Evolutionary conservation across 805 yeast genomes (phyloP).

Genomic region (Pichia rugopelliculosa): DNA sequence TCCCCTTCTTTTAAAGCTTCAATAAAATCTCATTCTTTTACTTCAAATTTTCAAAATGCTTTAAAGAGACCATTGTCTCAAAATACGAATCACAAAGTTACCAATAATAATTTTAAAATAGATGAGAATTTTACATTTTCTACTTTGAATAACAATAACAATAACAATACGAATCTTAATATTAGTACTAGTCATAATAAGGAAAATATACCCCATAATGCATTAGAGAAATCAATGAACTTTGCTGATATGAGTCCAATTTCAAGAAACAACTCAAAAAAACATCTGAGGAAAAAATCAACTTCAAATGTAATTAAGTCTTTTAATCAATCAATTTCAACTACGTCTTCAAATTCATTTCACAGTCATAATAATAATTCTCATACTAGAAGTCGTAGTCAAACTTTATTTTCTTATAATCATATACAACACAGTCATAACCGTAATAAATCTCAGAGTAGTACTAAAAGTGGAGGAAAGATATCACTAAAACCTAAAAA

Average conservation of each 20-base stretch:
- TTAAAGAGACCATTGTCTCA: not conserved
- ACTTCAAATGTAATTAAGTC: not conserved
- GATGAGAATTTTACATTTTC: not conserved
- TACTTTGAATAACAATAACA: not conserved
- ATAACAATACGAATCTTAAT: not conserved
- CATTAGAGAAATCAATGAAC: slow-evolving; percentile 4
- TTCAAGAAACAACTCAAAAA: slow-evolving; percentile 6
- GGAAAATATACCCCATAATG: slow-evolving; percentile 5
- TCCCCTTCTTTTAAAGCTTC: slow-evolving; percentile 3
- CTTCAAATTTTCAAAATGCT: not conserved
- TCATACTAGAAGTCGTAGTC: slow-evolving; percentile 4
- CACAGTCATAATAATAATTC: slow-evolving; percentile 1
- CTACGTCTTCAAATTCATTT: not conserved
- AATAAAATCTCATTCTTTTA: not conserved
- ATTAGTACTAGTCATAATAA: not conserved
- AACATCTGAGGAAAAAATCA: slow-evolving; percentile 8
- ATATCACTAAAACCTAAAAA: not conserved
- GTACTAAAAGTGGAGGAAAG: not conserved
- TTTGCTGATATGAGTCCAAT: slow-evolving; percentile 4
- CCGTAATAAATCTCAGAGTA: not conserved
- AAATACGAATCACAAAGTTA: not conserved
- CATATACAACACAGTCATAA: not conserved
- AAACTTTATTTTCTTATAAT: not conserved
- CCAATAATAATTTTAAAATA: not conserved
- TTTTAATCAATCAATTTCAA: not conserved